Conservation (phyloP, 1,284 basidiomycete genomes). For the Fomitopsis pinicola region DNA sequence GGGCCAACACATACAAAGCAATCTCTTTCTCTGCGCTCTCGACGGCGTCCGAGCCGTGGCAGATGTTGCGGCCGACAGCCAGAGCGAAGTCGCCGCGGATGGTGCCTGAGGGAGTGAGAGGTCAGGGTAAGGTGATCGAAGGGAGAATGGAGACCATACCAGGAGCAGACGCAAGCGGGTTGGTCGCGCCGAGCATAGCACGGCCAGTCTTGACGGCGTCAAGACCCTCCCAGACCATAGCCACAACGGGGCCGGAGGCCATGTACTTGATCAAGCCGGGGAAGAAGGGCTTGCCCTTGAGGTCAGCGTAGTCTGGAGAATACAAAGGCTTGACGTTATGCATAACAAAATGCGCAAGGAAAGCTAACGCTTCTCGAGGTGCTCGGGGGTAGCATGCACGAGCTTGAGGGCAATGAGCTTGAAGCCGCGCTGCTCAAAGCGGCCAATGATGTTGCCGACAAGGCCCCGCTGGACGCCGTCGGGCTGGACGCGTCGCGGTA, state of each 20-base stretch:
- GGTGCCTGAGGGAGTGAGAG: slow-evolving; percentile 46
- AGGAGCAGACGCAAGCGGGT: slow-evolving; percentile 87
- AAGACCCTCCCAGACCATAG: slow-evolving; percentile 96
- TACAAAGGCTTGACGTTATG: slow-evolving; percentile 6
- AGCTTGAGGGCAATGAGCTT: slow-evolving; percentile 91
- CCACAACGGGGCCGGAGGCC: slow-evolving; percentile 93
- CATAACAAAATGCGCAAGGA: neutral
- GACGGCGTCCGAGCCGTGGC: slow-evolving; percentile 92
- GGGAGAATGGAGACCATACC: slow-evolving; percentile 42
- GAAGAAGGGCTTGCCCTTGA: slow-evolving; percentile 91
- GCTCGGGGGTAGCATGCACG: slow-evolving; percentile 68
- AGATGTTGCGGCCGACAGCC: slow-evolving; percentile 90
- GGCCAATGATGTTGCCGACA: slow-evolving; percentile 88
- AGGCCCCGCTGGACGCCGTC: slow-evolving; percentile 96
- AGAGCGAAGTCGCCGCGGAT: slow-evolving; percentile 94
- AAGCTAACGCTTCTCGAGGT: slow-evolving; percentile 80
- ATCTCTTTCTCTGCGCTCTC: slow-evolving; percentile 93
- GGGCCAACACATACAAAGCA: slow-evolving; percentile 58
- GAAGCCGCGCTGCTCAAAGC: slow-evolving; percentile 96
- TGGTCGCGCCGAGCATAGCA: slow-evolving; percentile 94
- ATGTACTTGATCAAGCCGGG: slow-evolving; percentile 91
- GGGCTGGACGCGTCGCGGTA: slow-evolving; percentile 50
- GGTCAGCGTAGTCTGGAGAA: slow-evolving; percentile 85
- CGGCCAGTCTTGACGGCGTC: slow-evolving; percentile 97
- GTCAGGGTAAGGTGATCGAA: neutral